Evolutionary conservation across 768 basidiomycete species (phyloP).

Genomic region (Termitomyces sp.): DNA sequence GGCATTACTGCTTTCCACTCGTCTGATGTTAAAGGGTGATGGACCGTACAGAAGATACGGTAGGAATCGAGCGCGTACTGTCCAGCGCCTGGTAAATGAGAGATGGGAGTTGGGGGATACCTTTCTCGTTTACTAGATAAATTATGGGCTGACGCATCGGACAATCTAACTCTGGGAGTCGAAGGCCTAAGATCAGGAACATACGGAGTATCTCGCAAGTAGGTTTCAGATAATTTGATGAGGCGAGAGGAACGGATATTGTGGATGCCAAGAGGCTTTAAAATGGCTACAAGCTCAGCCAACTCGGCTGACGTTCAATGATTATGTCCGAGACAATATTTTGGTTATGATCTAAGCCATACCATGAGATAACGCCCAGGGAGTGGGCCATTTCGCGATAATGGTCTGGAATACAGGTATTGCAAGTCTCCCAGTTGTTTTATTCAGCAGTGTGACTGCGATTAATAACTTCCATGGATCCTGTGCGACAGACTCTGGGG

Average conservation of each 20-base stretch:
- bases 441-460: constrained; percentile 64
- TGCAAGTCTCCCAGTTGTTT: constrained; percentile 57
- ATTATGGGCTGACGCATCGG: background rate
- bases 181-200: constrained; percentile 27
- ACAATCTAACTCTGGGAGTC: constrained; percentile 13
- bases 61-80: constrained; percentile 74
- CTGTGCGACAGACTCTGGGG: constrained; percentile 43
- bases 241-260: constrained; percentile 53
- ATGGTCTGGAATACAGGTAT: constrained; percentile 63
- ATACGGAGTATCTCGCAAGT: constrained; percentile 39
- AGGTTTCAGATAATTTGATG: constrained; percentile 45
- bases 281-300: constrained; percentile 35
- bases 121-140: constrained; percentile 16
- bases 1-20: constrained; percentile 66
- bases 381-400: constrained; percentile 51
- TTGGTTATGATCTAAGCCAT: background rate
- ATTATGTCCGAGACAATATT: background rate
- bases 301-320: constrained; percentile 30
- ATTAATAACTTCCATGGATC: constrained; percentile 70
- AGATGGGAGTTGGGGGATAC: constrained; percentile 45
- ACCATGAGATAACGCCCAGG: constrained; percentile 53
- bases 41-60: constrained; percentile 54
- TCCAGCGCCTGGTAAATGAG: constrained; percentile 61
- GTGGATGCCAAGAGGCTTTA: constrained; percentile 56
- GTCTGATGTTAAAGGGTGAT: constrained; percentile 26